phyloP scores from a whole-genome alignment of 179 eudicot genomes.

The Nepenthes alata region DNA sequence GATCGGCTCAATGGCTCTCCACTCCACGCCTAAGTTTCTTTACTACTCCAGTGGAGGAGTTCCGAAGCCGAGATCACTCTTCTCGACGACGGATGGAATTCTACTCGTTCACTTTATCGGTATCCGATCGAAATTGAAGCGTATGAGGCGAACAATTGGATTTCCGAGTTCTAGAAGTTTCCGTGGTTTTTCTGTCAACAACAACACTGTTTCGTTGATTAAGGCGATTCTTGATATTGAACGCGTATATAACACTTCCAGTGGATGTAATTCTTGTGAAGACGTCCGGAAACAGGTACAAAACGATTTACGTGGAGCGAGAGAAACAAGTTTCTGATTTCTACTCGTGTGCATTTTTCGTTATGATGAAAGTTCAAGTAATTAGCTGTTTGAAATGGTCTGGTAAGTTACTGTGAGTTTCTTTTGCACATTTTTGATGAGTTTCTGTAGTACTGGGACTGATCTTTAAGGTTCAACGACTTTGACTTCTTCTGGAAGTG shows the following conservation, averaged over 20 bases:
- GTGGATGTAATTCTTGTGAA: constrained; percentile 3
- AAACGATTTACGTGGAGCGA: too few relatives aligned
- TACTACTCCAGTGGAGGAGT: constrained; percentile 24
- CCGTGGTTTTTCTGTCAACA: constrained; percentile 1
- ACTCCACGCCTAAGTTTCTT: constrained; percentile 35
- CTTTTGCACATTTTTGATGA: too few relatives aligned
- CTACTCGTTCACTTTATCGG: constrained; percentile 54
- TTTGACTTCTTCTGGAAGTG: too few relatives aligned
- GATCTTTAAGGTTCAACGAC: too few relatives aligned
- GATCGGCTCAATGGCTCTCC: constrained; percentile 48
- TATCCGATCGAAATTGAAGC: constrained; percentile 22
- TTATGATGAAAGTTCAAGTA: too few relatives aligned
- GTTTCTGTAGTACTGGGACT: too few relatives aligned
- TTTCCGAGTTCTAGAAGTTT: constrained; percentile 13
- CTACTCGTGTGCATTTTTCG: too few relatives aligned
- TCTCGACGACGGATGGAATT: constrained; percentile 26
- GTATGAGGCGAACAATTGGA: constrained; percentile 29
- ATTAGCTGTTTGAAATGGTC: too few relatives aligned
- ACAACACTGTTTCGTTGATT: constrained; percentile 16
- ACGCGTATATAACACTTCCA: constrained; percentile 16
- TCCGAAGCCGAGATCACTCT: constrained; percentile 13
- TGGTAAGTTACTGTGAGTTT: too few relatives aligned
- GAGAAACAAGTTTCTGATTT: too few relatives aligned
- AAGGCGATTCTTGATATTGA: constrained; percentile 50
- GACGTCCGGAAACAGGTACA: constrained; percentile 22